Conservation (phyloP, 2,329 filamentous ascomycete genomes). For the Endothia cerciana region DNA sequence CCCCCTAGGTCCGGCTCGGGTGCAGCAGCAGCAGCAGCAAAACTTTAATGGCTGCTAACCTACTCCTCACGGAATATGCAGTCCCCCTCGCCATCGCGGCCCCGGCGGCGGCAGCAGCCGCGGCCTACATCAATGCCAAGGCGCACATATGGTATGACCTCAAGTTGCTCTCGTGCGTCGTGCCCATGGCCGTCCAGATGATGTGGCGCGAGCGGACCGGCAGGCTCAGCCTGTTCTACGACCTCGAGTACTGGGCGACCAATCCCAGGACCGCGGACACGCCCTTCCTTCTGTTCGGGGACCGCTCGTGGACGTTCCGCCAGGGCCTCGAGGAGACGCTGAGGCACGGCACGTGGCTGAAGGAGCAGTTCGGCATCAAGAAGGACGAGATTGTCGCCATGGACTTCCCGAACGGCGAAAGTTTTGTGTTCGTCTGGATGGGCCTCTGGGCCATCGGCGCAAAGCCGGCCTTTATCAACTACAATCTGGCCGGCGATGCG, state of each 20-base stretch:
- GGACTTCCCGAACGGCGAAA: conserved; percentile 80
- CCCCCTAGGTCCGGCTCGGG: background rate
- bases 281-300: conserved; percentile 69
- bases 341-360: conserved; percentile 77
- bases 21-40: background rate
- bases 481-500: conserved; percentile 74
- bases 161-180: conserved; percentile 58
- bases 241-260: conserved; percentile 68
- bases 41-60: conserved; percentile 24
- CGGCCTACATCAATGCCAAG: conserved; percentile 81
- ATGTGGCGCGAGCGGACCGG: conserved; percentile 58
- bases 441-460: conserved; percentile 84
- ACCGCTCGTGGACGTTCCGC: conserved; percentile 72
- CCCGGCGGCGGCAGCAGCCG: conserved; percentile 65
- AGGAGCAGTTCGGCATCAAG: conserved; percentile 63
- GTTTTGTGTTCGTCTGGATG: conserved; percentile 74
- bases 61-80: conserved; percentile 33
- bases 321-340: conserved; percentile 72
- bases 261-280: conserved; percentile 54
- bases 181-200: conserved; percentile 50
- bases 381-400: conserved; percentile 78
- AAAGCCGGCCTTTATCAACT: conserved; percentile 85
- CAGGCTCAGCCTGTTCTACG: conserved; percentile 74
- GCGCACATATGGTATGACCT: conserved; percentile 69
- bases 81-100: conserved; percentile 58